phyloP scores from a whole-genome alignment of 495 filamentous ascomycete species.

The Aspergillus ellipticus region DNA sequence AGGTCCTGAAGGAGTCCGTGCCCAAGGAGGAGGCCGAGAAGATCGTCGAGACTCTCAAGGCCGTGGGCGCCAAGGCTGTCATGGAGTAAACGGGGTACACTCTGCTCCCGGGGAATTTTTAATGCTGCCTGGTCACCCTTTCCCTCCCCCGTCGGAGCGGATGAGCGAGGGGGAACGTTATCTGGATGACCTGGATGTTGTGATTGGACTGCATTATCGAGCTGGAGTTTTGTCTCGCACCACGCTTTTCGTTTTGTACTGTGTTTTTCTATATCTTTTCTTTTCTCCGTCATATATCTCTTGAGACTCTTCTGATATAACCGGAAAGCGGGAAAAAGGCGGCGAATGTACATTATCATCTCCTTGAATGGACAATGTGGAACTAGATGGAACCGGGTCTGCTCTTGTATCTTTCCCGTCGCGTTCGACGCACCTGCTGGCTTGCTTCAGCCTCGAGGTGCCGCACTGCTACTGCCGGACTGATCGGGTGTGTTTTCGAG shows the following conservation, averaged over 20 bases:
- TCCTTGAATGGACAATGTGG: constrained; percentile 34
- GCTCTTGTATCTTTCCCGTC: background rate
- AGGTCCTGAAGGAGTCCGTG: constrained; percentile 97
- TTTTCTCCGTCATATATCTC: constrained; percentile 24
- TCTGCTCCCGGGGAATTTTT: background rate
- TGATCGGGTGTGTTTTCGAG: no score
- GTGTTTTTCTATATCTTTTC: constrained; percentile 15
- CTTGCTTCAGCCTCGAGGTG: no score
- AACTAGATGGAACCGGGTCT: constrained; percentile 16
- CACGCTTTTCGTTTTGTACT: constrained; percentile 16
- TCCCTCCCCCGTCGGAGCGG: constrained; percentile 2
- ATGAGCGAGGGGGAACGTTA: background rate
- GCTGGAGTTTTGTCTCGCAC: constrained; percentile 23
- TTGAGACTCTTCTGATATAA: constrained; percentile 17
- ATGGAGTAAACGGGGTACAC: constrained; percentile 68
- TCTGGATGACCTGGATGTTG: constrained; percentile 12
- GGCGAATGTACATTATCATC: constrained; percentile 48
- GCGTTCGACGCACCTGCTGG: background rate
- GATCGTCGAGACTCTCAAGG: constrained; percentile 92
- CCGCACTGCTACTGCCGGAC: no score
- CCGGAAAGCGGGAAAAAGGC: constrained; percentile 20
- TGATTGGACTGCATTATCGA: constrained; percentile 21
- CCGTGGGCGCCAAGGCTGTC: constrained; percentile 75
- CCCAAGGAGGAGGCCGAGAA: constrained; percentile 99
- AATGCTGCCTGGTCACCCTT: background rate